Evolutionary conservation across 2,329 filamentous ascomycete species (phyloP).

Genomic region (Aspergillus persii): DNA sequence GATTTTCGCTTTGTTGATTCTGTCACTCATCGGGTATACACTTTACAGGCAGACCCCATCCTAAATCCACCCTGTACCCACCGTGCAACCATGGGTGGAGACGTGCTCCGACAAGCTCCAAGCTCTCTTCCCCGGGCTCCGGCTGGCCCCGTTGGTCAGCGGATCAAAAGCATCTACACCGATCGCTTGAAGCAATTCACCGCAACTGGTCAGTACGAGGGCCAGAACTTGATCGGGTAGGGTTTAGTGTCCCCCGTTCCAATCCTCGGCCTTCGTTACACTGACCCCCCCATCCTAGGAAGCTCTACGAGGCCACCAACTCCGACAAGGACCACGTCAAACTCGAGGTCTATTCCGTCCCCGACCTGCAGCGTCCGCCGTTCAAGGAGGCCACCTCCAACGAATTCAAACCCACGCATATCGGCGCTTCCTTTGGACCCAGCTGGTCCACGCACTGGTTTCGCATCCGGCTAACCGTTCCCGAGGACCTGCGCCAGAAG

Average conservation of each 20-base stretch:
- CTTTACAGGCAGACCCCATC: not conserved
- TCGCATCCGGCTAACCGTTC: constrained; percentile 75
- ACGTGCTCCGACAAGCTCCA: constrained; percentile 28
- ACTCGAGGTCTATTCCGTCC: constrained; percentile 82
- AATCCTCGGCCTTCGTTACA: constrained; percentile 3
- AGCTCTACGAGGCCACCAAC: constrained; percentile 66
- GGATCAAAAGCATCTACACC: constrained; percentile 81
- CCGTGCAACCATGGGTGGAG: constrained; percentile 24
- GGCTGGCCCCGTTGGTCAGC: constrained; percentile 64
- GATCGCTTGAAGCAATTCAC: constrained; percentile 82
- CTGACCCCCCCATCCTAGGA: constrained; percentile 45
- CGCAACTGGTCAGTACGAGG: constrained; percentile 71
- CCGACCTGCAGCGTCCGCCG: constrained; percentile 72
- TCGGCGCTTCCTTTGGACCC: constrained; percentile 81
- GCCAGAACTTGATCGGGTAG: constrained; percentile 70
- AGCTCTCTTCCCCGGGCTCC: constrained; percentile 51
- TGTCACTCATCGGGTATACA: not conserved
- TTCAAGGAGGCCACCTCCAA: constrained; percentile 82
- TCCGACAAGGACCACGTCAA: constrained; percentile 75
- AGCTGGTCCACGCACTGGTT: constrained; percentile 99
- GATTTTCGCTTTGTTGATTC: not conserved
- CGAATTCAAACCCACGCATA: constrained; percentile 69
- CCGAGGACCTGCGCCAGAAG: constrained; percentile 68
- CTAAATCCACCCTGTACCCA: not conserved
- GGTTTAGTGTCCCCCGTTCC: constrained; percentile 25